phyloP scores from a whole-genome alignment of 345 rosid species.

The Populus davidiana region DNA sequence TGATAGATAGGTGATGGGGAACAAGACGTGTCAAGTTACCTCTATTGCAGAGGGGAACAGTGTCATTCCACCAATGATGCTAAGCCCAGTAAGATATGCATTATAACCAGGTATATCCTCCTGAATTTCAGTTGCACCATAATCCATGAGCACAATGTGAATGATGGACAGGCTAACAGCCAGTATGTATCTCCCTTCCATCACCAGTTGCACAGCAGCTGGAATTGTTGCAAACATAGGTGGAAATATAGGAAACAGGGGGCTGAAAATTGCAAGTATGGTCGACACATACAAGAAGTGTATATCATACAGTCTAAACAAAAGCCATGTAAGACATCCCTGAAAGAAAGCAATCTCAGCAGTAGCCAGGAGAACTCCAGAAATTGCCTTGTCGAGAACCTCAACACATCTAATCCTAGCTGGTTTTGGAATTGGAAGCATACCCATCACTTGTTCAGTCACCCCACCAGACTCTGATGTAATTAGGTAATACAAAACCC shows the following conservation, averaged over 20 bases:
- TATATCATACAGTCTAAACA: slow-evolving; percentile 72
- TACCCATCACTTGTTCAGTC: slow-evolving; percentile 80
- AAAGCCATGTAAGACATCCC: slow-evolving; percentile 93
- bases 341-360: slow-evolving; percentile 90
- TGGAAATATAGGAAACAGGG: slow-evolving; percentile 79
- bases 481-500: slow-evolving; percentile 79
- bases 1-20: background rate
- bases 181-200: slow-evolving; percentile 69
- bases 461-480: slow-evolving; percentile 96
- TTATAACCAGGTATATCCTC: slow-evolving; percentile 87
- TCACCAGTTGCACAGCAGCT: slow-evolving; percentile 60
- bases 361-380: slow-evolving; percentile 89
- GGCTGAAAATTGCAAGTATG: slow-evolving; percentile 68
- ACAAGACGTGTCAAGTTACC: slow-evolving; percentile 39
- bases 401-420: slow-evolving; percentile 73
- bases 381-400: slow-evolving; percentile 79
- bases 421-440: slow-evolving; percentile 69
- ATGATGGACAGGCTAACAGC: slow-evolving; percentile 56
- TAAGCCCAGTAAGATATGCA: slow-evolving; percentile 81
- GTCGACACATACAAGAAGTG: slow-evolving; percentile 91
- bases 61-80: slow-evolving; percentile 96
- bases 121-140: slow-evolving; percentile 82
- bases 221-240: slow-evolving; percentile 90
- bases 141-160: slow-evolving; percentile 77
- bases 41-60: slow-evolving; percentile 89